Percentiles rank a stretch among this genome's conserved stretches.
These are phyloP conservation scores for Nevesoporus exiguus DNA, from an alignment of 768 basidiomycete genomes.

Conservation along the genomic window DNA sequence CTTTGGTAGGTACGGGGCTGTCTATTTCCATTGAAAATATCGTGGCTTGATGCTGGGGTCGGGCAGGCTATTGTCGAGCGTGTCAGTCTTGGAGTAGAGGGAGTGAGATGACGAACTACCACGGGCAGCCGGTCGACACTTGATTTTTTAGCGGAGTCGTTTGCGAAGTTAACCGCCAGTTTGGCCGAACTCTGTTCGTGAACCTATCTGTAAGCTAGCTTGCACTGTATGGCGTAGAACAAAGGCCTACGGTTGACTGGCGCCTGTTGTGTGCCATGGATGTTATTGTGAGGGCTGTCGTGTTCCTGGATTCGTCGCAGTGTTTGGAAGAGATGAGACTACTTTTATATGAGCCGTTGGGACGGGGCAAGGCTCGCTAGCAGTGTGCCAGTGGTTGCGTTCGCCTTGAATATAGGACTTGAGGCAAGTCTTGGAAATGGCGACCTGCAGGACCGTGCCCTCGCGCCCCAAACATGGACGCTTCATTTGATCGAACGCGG, in stretches of 20 bases:
- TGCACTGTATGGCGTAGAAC: not conserved
- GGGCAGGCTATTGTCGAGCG: constrained; percentile 1
- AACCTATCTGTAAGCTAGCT: constrained; percentile 1
- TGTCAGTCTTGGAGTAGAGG: not conserved
- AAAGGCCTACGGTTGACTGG: constrained; percentile 12
- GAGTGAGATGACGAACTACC: constrained; percentile 5
- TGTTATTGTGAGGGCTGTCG: not conserved
- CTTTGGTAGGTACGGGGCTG: not conserved
- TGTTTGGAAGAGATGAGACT: not conserved
- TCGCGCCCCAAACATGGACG: not conserved
- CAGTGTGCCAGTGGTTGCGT: not conserved
- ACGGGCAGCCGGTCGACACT: not conserved
- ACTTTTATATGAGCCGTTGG: constrained; percentile 13
- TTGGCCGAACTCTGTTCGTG: constrained; percentile 5
- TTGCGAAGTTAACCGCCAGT: not conserved
- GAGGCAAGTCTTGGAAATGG: constrained; percentile 4
- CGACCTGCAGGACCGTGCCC: constrained; percentile 2
- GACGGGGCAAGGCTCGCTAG: not conserved
- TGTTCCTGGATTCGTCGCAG: not conserved
- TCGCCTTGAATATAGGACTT: constrained; percentile 1
- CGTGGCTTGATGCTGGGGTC: constrained; percentile 5
- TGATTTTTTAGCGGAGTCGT: not conserved
- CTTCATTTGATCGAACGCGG: constrained; percentile 14
- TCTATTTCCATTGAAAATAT: constrained; percentile 11
- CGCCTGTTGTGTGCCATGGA: constrained; percentile 3